Evolutionary conservation across 495 filamentous ascomycete genomes (phyloP).

Genomic region (Xylaria telfairii): DNA sequence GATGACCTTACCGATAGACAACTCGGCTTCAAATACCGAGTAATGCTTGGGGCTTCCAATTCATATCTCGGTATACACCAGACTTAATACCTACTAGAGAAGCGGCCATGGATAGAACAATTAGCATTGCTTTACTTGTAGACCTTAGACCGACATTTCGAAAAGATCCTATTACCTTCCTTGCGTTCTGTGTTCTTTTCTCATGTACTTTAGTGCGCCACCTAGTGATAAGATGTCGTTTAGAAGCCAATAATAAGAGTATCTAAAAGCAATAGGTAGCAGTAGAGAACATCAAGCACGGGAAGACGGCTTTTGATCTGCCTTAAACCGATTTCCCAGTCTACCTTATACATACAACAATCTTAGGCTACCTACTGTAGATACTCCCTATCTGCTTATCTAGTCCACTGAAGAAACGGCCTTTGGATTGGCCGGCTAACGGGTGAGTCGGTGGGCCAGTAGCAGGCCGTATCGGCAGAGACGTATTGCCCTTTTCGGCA

Average conservation of each 20-base stretch:
- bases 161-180: not conserved
- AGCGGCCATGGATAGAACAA: not conserved
- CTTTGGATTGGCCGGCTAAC: not conserved
- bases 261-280: too few relatives aligned
- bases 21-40: not conserved
- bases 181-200: not conserved
- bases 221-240: not conserved
- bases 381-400: too few relatives aligned
- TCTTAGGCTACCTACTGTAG: too few relatives aligned
- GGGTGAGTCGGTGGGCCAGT: not conserved
- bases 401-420: not conserved
- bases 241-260: not conserved
- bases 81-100: not conserved
- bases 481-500: slow-evolving; percentile 5
- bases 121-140: not conserved
- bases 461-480: not conserved
- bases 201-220: not conserved
- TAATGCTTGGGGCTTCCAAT: not conserved
- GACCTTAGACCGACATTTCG: not conserved
- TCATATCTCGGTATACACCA: not conserved
- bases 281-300: not conserved
- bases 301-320: not conserved
- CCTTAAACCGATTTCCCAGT: not conserved
- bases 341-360: too few relatives aligned
- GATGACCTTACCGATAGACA: too few relatives aligned